These are phyloP conservation scores for Botryotinia globosa DNA, from an alignment of 2,329 filamentous ascomycete genomes.

Conservation along the genomic window DNA sequence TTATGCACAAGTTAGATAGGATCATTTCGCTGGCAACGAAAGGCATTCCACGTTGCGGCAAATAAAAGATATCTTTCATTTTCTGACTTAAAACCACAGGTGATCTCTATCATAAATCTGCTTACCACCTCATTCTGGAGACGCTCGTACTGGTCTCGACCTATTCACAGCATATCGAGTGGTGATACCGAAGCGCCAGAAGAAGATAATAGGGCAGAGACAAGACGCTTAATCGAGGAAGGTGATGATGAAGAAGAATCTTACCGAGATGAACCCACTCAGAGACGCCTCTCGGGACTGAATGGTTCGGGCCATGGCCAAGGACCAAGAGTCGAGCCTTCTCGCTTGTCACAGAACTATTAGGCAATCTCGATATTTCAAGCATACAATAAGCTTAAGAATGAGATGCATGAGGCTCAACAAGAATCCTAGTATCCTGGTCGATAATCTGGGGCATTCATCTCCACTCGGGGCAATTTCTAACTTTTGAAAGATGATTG, in stretches of 20 bases:
- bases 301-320: conserved; percentile 21
- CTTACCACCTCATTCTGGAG: conserved; percentile 33
- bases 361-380: conserved; percentile 1
- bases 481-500: background rate
- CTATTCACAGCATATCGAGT: conserved; percentile 23
- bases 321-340: conserved; percentile 33
- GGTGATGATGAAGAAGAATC: conserved; percentile 23
- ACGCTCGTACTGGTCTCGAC: conserved; percentile 24
- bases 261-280: conserved; percentile 31
- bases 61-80: background rate
- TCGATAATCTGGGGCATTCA: conserved; percentile 1
- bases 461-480: conserved; percentile 7
- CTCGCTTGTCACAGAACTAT: conserved; percentile 22
- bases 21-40: background rate
- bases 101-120: conserved; percentile 31
- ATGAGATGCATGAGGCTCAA: conserved; percentile 10
- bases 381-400: background rate
- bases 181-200: conserved; percentile 23
- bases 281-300: background rate
- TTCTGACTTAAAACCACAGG: conserved; percentile 22
- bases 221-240: conserved; percentile 33
- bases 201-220: conserved; percentile 26
- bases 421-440: background rate
- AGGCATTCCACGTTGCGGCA: background rate
- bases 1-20: background rate